Percentiles rank a stretch among this genome's conserved stretches.
Conservation (phyloP, 1,284 basidiomycete genomes). For the Fistulinella cinereoalba region DNA sequence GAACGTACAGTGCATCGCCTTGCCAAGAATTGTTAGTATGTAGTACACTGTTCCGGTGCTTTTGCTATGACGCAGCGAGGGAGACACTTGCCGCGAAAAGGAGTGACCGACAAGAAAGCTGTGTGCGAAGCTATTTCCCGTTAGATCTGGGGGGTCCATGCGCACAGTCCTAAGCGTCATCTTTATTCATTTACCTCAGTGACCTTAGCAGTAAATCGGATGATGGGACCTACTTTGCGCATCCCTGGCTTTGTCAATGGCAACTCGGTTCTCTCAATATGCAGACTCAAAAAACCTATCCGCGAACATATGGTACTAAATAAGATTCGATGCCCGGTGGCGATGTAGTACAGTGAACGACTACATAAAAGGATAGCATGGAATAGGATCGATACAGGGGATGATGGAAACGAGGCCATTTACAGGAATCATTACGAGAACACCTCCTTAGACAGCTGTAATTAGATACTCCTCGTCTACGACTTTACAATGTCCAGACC, state of each 20-base stretch:
- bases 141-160: no score
- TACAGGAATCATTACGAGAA: slow-evolving; percentile 17
- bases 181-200: no score
- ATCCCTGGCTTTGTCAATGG: no score
- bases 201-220: no score
- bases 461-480: slow-evolving; percentile 18
- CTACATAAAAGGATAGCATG: slow-evolving; percentile 17
- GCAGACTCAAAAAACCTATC: no score
- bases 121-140: slow-evolving; percentile 8
- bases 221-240: no score
- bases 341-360: slow-evolving; percentile 11
- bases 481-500: slow-evolving; percentile 5
- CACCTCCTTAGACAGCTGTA: slow-evolving; percentile 14
- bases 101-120: slow-evolving; percentile 4
- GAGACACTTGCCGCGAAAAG: background rate
- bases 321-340: slow-evolving; percentile 10
- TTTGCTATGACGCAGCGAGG: background rate
- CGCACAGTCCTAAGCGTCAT: no score
- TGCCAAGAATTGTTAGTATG: background rate
- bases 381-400: slow-evolving; percentile 6
- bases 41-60: background rate
- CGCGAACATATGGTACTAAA: no score
- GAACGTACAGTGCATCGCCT: background rate
- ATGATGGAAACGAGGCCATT: slow-evolving; percentile 3
- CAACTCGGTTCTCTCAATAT: no score